phyloP scores from a whole-genome alignment of 1,139 yeast genomes.

The Suhomyces kunorum region DNA sequence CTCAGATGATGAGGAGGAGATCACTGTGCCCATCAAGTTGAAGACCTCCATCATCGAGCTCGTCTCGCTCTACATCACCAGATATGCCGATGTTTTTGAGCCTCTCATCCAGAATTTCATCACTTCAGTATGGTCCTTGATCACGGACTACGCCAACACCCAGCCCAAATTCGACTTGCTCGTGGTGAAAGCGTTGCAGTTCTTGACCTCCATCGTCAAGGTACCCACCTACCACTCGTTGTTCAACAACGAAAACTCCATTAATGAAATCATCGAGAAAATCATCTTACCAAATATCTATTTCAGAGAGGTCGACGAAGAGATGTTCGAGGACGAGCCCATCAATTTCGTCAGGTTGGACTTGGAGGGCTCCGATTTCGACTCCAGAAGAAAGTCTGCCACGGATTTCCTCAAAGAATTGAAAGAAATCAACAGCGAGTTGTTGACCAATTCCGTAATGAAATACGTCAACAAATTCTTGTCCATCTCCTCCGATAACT shows the following conservation, averaged over 20 bases:
- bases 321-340: constrained; percentile 95
- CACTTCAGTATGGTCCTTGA: constrained; percentile 76
- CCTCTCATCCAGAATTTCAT: constrained; percentile 76
- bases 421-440: constrained; percentile 73
- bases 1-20: constrained; percentile 60
- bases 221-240: constrained; percentile 61
- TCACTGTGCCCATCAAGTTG: constrained; percentile 69
- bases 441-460: constrained; percentile 76
- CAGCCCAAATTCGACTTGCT: constrained; percentile 82
- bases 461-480: constrained; percentile 73
- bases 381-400: constrained; percentile 87
- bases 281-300: constrained; percentile 87
- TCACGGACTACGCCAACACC: constrained; percentile 60
- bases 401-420: constrained; percentile 88
- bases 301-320: constrained; percentile 84
- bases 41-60: constrained; percentile 86
- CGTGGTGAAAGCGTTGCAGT: constrained; percentile 77
- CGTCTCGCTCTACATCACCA: constrained; percentile 78
- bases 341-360: constrained; percentile 89
- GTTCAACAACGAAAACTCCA: constrained; percentile 66
- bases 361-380: constrained; percentile 91
- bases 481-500: constrained; percentile 42
- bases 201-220: constrained; percentile 79
- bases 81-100: constrained; percentile 90
- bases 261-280: constrained; percentile 76